Conservation (phyloP, 179 eudicot species). For the Drosera spatulata region DNA sequence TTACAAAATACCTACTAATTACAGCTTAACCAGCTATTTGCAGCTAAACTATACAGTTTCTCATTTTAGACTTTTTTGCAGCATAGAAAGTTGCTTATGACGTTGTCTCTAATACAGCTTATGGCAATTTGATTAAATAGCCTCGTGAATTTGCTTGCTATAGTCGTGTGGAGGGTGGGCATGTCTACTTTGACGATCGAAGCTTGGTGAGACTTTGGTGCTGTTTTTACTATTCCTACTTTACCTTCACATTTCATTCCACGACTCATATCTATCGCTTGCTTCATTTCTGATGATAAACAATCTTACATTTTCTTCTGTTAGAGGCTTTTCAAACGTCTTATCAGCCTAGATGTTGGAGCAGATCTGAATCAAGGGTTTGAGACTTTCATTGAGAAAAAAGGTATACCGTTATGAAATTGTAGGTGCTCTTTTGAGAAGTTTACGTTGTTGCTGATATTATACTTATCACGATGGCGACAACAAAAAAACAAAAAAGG, state of each 20-base stretch:
- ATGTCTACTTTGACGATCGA: conserved; percentile 87
- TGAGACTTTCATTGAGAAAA: conserved; percentile 75
- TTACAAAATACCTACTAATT: background rate
- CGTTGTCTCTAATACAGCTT: conserved; percentile 41
- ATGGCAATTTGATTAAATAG: conserved; percentile 50
- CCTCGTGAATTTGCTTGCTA: conserved; percentile 93
- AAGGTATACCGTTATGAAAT: conserved; percentile 32
- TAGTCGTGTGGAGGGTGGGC: conserved; percentile 93
- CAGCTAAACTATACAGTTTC: background rate
- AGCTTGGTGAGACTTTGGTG: conserved; percentile 59
- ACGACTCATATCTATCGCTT: background rate
- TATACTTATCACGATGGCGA: no score
- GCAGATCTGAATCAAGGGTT: conserved; percentile 90
- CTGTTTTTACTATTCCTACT: conserved; percentile 1
- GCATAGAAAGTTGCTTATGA: conserved; percentile 14
- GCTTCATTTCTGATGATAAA: background rate
- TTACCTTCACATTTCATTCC: conserved; percentile 1
- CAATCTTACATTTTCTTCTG: background rate
- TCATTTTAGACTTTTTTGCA: conserved; percentile 6
- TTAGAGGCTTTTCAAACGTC: conserved; percentile 95
- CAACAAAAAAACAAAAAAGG: no score
- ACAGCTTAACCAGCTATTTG: background rate
- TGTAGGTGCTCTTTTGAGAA: background rate
- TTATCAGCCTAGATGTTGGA: conserved; percentile 86
- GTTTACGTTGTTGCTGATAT: background rate